phyloP scores from a whole-genome alignment of 108 stramenopile species.

The Craspedostauros australis region DNA sequence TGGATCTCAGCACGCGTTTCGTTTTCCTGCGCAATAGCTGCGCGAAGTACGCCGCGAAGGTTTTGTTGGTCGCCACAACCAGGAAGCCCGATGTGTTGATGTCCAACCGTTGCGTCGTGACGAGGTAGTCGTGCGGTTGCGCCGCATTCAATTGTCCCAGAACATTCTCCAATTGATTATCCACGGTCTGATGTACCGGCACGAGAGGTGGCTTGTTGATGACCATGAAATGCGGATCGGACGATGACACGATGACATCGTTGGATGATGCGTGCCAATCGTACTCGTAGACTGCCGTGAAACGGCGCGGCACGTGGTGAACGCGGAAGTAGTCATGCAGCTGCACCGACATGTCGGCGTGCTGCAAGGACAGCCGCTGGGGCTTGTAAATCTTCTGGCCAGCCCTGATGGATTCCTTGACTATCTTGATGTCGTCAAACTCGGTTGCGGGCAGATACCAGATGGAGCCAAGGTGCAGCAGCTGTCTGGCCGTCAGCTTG shows the following conservation, averaged over 20 bases:
- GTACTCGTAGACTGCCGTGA: slow-evolving; percentile 44
- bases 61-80: slow-evolving; percentile 65
- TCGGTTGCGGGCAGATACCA: slow-evolving; percentile 52
- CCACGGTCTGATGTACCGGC: slow-evolving; percentile 81
- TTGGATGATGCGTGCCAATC: slow-evolving; percentile 34
- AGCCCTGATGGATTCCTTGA: not conserved
- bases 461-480: slow-evolving; percentile 62
- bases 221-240: slow-evolving; percentile 46
- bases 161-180: slow-evolving; percentile 80
- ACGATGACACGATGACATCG: slow-evolving; percentile 33
- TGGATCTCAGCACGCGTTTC: not conserved
- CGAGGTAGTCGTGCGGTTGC: slow-evolving; percentile 36
- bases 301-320: slow-evolving; percentile 72
- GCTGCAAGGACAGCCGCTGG: slow-evolving; percentile 35
- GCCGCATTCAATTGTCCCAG: slow-evolving; percentile 12
- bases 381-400: slow-evolving; percentile 41
- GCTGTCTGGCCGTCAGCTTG: slow-evolving; percentile 38
- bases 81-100: slow-evolving; percentile 80
- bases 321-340: slow-evolving; percentile 73
- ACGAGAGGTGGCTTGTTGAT: slow-evolving; percentile 73
- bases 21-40: slow-evolving; percentile 64
- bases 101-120: slow-evolving; percentile 71
- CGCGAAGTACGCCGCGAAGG: slow-evolving; percentile 79
- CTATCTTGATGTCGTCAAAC: not conserved
- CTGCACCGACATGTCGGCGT: slow-evolving; percentile 31